Evolutionary conservation across 2,329 filamentous ascomycete genomes (phyloP).

Genomic region (Phyllosticta citriasiana): DNA sequence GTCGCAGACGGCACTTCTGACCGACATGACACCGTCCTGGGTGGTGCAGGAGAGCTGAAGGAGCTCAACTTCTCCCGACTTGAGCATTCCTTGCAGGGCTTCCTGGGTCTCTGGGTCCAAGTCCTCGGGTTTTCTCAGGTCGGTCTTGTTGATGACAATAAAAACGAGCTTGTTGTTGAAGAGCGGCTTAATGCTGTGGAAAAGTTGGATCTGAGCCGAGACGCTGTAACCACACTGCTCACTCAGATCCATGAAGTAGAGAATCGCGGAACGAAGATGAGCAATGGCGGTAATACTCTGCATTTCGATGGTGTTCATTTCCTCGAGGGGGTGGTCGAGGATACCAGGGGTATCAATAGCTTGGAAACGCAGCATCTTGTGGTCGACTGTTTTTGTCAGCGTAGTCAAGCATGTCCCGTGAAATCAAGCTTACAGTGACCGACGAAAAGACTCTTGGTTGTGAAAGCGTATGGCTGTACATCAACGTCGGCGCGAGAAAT

Average conservation of each 20-base stretch:
- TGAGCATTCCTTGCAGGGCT: constrained; percentile 68
- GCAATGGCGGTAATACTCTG: constrained; percentile 97
- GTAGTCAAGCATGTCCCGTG: not conserved
- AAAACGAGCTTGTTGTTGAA: constrained; percentile 98
- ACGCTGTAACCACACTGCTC: constrained; percentile 96
- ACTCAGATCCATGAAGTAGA: constrained; percentile 97
- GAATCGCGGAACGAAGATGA: constrained; percentile 84
- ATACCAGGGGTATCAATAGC: constrained; percentile 99
- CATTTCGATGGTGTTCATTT: constrained; percentile 99
- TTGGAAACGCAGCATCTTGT: constrained; percentile 84
- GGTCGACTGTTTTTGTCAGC: constrained; percentile 88
- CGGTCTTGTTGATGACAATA: constrained; percentile 96
- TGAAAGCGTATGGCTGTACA: constrained; percentile 96
- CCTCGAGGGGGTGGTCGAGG: constrained; percentile 90
- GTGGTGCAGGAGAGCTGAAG: constrained; percentile 92
- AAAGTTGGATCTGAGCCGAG: constrained; percentile 83
- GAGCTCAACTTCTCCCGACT: constrained; percentile 82
- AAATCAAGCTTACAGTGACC: constrained; percentile 53
- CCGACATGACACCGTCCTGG: constrained; percentile 82
- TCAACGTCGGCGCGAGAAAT: constrained; percentile 93
- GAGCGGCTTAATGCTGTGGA: constrained; percentile 91
- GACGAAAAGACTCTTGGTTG: constrained; percentile 93
- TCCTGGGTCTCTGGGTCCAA: constrained; percentile 68
- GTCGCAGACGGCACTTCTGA: constrained; percentile 93
- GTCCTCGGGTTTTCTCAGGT: constrained; percentile 79